Base-by-base conservation (phyloP, 805 yeast genomes). In the Brettanomyces custersianus region DNA sequence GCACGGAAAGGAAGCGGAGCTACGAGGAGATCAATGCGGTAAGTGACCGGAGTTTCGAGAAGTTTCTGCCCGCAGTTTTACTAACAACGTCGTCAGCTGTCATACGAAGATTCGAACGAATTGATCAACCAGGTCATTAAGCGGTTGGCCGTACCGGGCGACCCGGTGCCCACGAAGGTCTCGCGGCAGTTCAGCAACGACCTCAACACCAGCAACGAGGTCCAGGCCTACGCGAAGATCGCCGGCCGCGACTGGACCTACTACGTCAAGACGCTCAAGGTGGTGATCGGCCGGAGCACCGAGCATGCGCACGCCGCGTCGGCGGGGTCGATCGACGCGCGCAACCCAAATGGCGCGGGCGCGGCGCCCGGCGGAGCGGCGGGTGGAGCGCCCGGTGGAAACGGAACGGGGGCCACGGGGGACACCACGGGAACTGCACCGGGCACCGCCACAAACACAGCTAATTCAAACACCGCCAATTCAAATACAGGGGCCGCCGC, bases 221-320 rank as follows among this genome's bases (percentile, higher is more conserved):
- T 92, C n/a, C 95, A 88, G 61, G 98, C 98, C 0, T 92, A 90
- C 57, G 98, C 96, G 24, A 92, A 92, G 57, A 80, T 92, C 33
- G 88, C 96, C 0, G 98, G 98, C 30, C 63, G 70, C 24, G 77
- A 76, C 51, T 92, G 98, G 98, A 90, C 98, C 2, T 92, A 71
- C 55, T 92, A 87, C 52, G 96, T 92, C 29, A 85, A 88, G 54
- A 66, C 77, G 13, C 64, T 90, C 35, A 71, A 70, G 20, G 72
- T 90, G 4, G 63, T 80, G 1, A 83, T 92, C 39, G 98, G 98
- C n/a, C 70, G 98, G 49, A 80, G 80, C 49, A 83, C 95, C 2
- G 62, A 59, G n/a, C 50, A 45, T 31, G 36, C 17, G 6, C 28
- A 25, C n/a, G n/a, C 28, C n/a, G 17, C n/a, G 8, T 25, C 28